A percentile compares a stretch with the other conserved stretches of the same genome.
Evolutionary conservation across 768 basidiomycete species (phyloP).

Genomic region (Amanita rubescens): DNA sequence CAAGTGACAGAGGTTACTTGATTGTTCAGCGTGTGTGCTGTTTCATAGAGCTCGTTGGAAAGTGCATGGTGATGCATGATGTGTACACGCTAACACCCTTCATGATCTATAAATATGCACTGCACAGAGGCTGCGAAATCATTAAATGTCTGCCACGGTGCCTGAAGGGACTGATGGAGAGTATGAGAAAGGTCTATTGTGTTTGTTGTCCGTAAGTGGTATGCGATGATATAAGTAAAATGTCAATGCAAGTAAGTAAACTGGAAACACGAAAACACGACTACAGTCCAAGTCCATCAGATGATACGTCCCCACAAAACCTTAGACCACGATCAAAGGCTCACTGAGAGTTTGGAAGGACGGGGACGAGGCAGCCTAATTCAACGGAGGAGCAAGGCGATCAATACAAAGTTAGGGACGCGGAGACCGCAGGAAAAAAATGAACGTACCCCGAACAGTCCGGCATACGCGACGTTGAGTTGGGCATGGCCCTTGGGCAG

Average conservation of each 20-base stretch:
- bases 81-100: background rate
- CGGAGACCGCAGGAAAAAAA: background rate
- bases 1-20: too few species aligned
- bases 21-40: too few species aligned
- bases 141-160: background rate
- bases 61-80: background rate
- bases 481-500: slow-evolving; percentile 23
- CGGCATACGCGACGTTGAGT: slow-evolving; percentile 30
- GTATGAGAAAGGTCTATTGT: background rate
- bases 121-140: background rate
- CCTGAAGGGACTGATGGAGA: background rate
- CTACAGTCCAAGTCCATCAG: background rate
- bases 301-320: background rate
- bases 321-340: slow-evolving; percentile 20
- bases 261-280: too few species aligned
- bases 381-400: background rate
- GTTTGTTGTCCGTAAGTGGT: too few species aligned
- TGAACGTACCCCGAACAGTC: slow-evolving; percentile 34
- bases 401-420: background rate
- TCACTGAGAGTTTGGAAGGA: slow-evolving; percentile 25
- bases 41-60: background rate
- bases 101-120: background rate
- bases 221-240: too few species aligned
- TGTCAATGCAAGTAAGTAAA: too few species aligned
- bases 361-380: slow-evolving; percentile 26